phyloP scores from a whole-genome alignment of 1,139 yeast species.

The Kodamaea arcana region DNA sequence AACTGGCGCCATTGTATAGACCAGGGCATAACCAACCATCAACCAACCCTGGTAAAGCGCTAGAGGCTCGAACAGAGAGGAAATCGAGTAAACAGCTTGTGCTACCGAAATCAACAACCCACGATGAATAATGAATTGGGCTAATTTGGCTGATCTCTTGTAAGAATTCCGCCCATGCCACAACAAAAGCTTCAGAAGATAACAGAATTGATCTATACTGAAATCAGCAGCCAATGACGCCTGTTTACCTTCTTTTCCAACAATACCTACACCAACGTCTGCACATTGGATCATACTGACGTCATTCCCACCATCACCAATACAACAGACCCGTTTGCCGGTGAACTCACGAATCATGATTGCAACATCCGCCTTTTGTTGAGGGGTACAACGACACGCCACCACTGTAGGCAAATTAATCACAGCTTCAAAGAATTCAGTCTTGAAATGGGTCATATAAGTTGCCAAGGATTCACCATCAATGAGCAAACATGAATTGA shows the following conservation, averaged over 20 bases:
- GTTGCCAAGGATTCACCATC: slow-evolving; percentile 89
- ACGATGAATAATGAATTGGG: slow-evolving; percentile 94
- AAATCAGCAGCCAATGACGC: slow-evolving; percentile 97
- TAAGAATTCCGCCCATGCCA: slow-evolving; percentile 99
- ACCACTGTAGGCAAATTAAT: slow-evolving; percentile 84
- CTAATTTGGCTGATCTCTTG: slow-evolving; percentile 88
- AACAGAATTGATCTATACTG: slow-evolving; percentile 88
- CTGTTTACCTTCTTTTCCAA: slow-evolving; percentile 97
- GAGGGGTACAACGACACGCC: slow-evolving; percentile 98
- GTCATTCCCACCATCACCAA: slow-evolving; percentile 99
- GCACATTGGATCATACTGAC: slow-evolving; percentile 99
- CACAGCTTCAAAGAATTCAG: slow-evolving; percentile 75
- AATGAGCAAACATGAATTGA: slow-evolving; percentile 75
- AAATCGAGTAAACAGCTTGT: slow-evolving; percentile 87
- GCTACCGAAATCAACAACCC: slow-evolving; percentile 94
- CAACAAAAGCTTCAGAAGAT: slow-evolving; percentile 74
- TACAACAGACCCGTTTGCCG: slow-evolving; percentile 89
- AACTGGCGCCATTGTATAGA: slow-evolving; percentile 98
- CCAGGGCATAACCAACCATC: slow-evolving; percentile 97
- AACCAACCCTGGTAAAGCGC: slow-evolving; percentile 95
- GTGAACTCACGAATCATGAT: slow-evolving; percentile 70
- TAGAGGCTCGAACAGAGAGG: slow-evolving; percentile 85
- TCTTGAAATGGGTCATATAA: slow-evolving; percentile 57
- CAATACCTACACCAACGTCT: slow-evolving; percentile 98
- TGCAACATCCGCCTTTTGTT: slow-evolving; percentile 97